Evolutionary conservation across 495 filamentous ascomycete genomes (phyloP).

Genomic region (Mytilinidion resinicola): DNA sequence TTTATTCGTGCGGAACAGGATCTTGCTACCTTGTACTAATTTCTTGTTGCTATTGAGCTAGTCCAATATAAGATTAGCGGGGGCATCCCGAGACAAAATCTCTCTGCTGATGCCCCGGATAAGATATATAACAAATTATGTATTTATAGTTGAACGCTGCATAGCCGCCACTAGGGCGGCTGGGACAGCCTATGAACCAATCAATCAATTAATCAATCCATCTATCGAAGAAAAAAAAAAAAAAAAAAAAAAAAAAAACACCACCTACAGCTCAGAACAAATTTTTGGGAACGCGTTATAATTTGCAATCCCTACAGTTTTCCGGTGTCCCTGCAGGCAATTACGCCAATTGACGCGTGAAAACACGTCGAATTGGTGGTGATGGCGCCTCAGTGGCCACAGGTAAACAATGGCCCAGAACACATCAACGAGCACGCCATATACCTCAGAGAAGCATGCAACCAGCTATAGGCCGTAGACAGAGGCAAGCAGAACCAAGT

Average conservation of each 20-base stretch:
- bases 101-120: background rate
- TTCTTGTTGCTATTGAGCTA: too few relatives aligned
- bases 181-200: constrained; percentile 32
- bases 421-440: background rate
- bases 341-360: constrained; percentile 1
- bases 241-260: constrained; percentile 3
- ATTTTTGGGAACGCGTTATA: constrained; percentile 1
- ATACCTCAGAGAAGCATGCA: background rate
- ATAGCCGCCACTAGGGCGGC: constrained; percentile 30
- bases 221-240: too few relatives aligned
- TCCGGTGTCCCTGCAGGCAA: background rate
- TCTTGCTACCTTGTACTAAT: too few relatives aligned
- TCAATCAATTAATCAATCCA: too few relatives aligned
- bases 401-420: constrained; percentile 2
- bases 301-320: constrained; percentile 2
- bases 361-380: background rate
- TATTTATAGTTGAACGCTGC: constrained; percentile 32
- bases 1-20: too few relatives aligned
- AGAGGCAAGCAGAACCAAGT: constrained; percentile 2
- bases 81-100: too few relatives aligned
- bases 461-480: background rate
- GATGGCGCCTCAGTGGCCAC: background rate
- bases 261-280: background rate
- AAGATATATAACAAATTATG: constrained; percentile 18
- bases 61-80: too few relatives aligned